phyloP scores from a whole-genome alignment of 2,329 filamentous ascomycete species.

The Colletotrichum sidae region DNA sequence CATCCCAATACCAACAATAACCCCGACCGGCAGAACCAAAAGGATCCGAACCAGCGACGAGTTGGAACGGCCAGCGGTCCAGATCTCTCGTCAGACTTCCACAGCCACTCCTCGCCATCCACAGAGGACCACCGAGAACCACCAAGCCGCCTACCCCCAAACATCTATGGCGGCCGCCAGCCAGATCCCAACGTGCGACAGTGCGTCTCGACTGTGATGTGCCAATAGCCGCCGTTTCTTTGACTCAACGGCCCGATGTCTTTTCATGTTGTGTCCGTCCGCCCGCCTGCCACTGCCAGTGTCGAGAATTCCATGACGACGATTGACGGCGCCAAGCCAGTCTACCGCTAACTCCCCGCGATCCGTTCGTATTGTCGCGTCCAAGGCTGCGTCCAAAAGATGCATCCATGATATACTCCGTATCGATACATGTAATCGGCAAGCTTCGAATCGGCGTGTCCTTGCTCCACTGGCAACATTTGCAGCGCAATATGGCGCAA shows the following conservation, averaged over 20 bases:
- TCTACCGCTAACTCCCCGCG: too few species aligned
- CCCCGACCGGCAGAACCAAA: neutral
- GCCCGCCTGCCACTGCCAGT: neutral
- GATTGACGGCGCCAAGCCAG: neutral
- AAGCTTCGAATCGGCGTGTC: too few species aligned
- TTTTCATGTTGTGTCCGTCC: too few species aligned
- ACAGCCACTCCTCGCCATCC: slow-evolving; percentile 19
- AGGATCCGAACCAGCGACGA: neutral
- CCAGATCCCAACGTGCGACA: neutral
- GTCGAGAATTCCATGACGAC: neutral
- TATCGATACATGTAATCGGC: too few species aligned
- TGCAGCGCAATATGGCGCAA: too few species aligned
- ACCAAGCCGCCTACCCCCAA: neutral
- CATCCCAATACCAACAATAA: neutral
- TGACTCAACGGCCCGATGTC: neutral
- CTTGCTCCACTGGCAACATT: too few species aligned
- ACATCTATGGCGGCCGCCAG: neutral
- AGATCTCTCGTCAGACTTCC: slow-evolving; percentile 6
- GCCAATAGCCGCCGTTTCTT: too few species aligned
- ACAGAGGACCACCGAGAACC: neutral
- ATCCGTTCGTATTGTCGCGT: too few species aligned
- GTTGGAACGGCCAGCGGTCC: neutral
- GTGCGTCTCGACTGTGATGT: too few species aligned
- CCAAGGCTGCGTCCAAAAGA: too few species aligned
- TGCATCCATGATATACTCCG: too few species aligned